Evolutionary conservation across 2,329 filamentous ascomycete species (phyloP).

Genomic region (Cercospora sesami): DNA sequence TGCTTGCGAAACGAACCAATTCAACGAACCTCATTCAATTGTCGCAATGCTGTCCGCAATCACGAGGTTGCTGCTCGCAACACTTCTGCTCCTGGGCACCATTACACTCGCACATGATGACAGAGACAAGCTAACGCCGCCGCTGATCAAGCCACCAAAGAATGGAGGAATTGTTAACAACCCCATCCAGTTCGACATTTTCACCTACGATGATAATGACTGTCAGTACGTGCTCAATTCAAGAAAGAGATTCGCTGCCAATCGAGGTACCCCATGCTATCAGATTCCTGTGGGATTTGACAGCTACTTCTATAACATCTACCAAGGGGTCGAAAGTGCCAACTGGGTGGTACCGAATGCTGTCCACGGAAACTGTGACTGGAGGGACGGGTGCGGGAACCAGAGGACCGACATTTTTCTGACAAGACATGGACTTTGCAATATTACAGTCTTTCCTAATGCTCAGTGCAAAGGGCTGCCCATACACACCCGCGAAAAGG

Average conservation of each 20-base stretch:
- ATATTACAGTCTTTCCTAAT: conserved; percentile 2
- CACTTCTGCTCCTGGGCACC: neutral
- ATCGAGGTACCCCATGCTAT: neutral
- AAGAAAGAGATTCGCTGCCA: neutral
- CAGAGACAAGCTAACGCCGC: neutral
- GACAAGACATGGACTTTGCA: conserved; percentile 4
- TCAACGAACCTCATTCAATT: neutral
- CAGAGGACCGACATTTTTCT: conserved; percentile 8
- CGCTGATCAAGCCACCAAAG: neutral
- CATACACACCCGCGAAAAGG: neutral
- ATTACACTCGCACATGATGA: neutral
- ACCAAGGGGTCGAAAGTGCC: neutral
- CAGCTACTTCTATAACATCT: conserved; percentile 4
- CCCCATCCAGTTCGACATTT: neutral
- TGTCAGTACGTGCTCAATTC: neutral
- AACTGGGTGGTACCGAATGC: neutral
- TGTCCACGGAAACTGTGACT: conserved; percentile 8
- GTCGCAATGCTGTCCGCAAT: neutral
- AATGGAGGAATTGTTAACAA: neutral
- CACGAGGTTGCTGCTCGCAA: neutral
- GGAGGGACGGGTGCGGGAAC: conserved; percentile 8
- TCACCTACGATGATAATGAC: conserved; percentile 5
- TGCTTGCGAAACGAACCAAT: neutral
- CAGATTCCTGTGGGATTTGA: neutral
- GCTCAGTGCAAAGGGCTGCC: neutral